phyloP scores from a whole-genome alignment of 768 basidiomycete genomes.

The Rhizopogon vinicolor region DNA sequence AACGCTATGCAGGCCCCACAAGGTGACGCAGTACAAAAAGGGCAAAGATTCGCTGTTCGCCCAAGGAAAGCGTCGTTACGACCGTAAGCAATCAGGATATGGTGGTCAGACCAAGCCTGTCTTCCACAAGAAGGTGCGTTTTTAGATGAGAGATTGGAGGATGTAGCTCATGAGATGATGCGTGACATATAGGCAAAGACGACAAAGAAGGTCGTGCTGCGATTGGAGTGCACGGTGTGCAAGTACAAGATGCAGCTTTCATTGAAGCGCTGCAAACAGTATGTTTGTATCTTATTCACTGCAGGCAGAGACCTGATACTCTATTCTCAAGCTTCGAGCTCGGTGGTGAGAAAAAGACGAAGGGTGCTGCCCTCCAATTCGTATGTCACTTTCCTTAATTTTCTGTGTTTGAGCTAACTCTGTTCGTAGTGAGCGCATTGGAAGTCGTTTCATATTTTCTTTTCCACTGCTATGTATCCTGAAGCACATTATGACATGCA shows the following conservation, averaged over 20 bases:
- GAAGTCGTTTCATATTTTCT: slow-evolving; percentile 8
- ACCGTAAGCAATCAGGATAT: slow-evolving; percentile 97
- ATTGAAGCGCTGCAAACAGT: slow-evolving; percentile 99
- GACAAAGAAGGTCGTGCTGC: slow-evolving; percentile 98
- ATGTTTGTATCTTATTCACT: slow-evolving; percentile 28
- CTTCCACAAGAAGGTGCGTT: slow-evolving; percentile 97
- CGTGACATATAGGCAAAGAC: slow-evolving; percentile 74
- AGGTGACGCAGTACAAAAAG: slow-evolving; percentile 99
- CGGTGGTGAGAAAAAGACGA: slow-evolving; percentile 99
- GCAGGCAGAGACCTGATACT: not conserved
- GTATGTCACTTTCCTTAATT: slow-evolving; percentile 43
- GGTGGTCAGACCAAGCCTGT: slow-evolving; percentile 99
- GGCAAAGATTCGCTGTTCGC: slow-evolving; percentile 98
- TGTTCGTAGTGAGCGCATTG: slow-evolving; percentile 16
- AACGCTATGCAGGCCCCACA: slow-evolving; percentile 71
- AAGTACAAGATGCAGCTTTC: slow-evolving; percentile 97
- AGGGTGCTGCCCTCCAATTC: slow-evolving; percentile 93
- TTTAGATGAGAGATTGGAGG: not conserved
- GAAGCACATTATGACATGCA: slow-evolving; percentile 23
- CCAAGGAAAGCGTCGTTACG: slow-evolving; percentile 99
- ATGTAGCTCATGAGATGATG: not conserved
- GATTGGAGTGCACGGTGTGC: slow-evolving; percentile 97
- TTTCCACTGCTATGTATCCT: slow-evolving; percentile 20
- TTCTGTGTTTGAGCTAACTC: not conserved
- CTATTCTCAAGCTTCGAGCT: slow-evolving; percentile 79